Evolutionary conservation across 805 yeast genomes (phyloP), one percentile per base, ranked within the genome.

Genomic region (Myxozyma udenii): DNA sequence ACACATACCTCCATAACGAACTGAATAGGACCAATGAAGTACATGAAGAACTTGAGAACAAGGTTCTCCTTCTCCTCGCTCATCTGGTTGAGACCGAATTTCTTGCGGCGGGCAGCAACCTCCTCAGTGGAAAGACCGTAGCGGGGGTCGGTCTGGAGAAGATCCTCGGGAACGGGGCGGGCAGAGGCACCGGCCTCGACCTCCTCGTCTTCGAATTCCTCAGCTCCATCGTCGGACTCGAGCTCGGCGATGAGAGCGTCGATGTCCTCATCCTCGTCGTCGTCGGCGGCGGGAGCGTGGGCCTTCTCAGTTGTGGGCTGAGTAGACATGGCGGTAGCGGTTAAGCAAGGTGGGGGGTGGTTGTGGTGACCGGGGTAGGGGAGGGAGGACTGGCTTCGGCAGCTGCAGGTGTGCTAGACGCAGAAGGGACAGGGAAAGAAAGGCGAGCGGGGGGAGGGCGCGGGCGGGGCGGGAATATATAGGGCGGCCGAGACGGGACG

Each of bases 1-100:
- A 24, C 18, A 44, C 55, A 19, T 38, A 56, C 60, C 61, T 87
- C 95, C 96, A 87, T 87, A 69, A 87, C 95, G 83, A 88, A 87
- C 77, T 88, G 96, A 71, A 87, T 87, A 63, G 96, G 96, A 76
- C 96, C 96, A 62, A 87, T 84, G 73, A 87, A 87, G 80, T 87
- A 87, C 85, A 80, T 79, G 66, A 84, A 68, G 71, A 88, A 87
- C 78, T 87, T 87, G 62, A 87, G 74, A 56, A 87, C 61, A 72
- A 85, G 61, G 76, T 84, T 85, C 75, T 87, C 95, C 64, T 79
- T 74, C 70, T 87, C 95, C 75, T 87, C 95, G 62, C 86, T 81
- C 95, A 87, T 85, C 75, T 85, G 90, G 74, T 87, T 87, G 61
- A 80, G 74, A 78, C 96, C 96, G 68, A 73, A 87, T 80, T 84